These are phyloP conservation scores for Gossypium arboreum DNA, from an alignment of 345 rosid species.

Conservation along the genomic window DNA sequence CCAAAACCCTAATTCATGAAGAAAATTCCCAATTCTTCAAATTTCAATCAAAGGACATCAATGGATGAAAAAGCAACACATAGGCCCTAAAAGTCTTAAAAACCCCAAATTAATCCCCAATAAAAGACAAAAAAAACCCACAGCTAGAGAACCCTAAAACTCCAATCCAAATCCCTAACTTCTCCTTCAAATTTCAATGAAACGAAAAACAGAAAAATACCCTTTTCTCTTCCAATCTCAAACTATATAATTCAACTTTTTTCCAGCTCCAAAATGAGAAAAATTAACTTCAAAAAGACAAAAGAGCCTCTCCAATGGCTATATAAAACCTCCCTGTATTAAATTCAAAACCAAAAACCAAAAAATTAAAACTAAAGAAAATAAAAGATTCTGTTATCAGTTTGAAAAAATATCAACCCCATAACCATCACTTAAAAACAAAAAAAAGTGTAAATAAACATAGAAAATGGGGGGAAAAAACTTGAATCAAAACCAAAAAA, in stretches of 20 bases:
- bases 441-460: background rate
- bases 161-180: slow-evolving; percentile 14
- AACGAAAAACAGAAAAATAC: background rate
- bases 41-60: background rate
- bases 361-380: background rate
- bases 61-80: no score
- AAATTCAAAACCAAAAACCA: background rate
- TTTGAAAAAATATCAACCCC: slow-evolving; percentile 12
- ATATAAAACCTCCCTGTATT: slow-evolving; percentile 4
- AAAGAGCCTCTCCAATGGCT: no score
- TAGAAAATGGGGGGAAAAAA: background rate
- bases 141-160: slow-evolving; percentile 3
- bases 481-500: slow-evolving; percentile 14
- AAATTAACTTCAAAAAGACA: no score
- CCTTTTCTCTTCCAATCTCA: slow-evolving; percentile 4
- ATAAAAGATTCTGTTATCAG: background rate
- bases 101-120: background rate
- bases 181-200: slow-evolving; percentile 10
- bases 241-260: background rate
- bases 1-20: slow-evolving; percentile 15
- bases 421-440: background rate
- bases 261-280: background rate
- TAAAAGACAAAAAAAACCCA: background rate
- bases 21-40: slow-evolving; percentile 8
- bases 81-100: background rate